These are phyloP conservation scores for Aspergillus hiratsukae DNA, from an alignment of 2,329 filamentous ascomycete genomes.

Conservation along the genomic window DNA sequence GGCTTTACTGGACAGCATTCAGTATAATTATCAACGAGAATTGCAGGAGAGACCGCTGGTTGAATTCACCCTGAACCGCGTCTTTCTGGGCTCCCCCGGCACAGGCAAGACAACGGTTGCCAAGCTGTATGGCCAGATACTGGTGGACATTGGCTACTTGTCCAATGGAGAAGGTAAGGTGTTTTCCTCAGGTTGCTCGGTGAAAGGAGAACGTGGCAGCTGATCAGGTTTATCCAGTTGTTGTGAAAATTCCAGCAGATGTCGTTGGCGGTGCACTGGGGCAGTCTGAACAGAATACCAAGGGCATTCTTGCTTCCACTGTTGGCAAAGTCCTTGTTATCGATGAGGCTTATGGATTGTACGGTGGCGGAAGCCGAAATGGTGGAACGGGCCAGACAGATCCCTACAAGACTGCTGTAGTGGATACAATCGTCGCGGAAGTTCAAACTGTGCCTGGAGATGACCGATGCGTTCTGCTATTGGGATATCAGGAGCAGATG, in stretches of 20 bases:
- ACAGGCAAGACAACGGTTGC: conserved; percentile 75
- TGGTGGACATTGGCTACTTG: conserved; percentile 63
- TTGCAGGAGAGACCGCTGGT: conserved; percentile 57
- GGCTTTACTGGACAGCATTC: conserved; percentile 56
- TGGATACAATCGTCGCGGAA: conserved; percentile 71
- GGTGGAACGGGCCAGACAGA: conserved; percentile 35
- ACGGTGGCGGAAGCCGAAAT: conserved; percentile 28
- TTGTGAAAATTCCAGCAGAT: conserved; percentile 69
- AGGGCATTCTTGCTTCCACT: conserved; percentile 62
- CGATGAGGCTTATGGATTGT: conserved; percentile 72
- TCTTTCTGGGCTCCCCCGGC: conserved; percentile 68
- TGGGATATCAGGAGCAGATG: conserved; percentile 69
- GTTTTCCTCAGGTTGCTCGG: not conserved
- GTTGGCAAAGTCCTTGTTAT: conserved; percentile 73
- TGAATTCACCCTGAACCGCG: conserved; percentile 60
- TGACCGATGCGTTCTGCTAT: conserved; percentile 66
- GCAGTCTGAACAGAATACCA: conserved; percentile 66
- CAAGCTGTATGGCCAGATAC: conserved; percentile 65
- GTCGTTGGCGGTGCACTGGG: conserved; percentile 64
- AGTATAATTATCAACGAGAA: conserved; percentile 63
- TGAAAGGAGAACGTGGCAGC: not conserved
- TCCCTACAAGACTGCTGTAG: conserved; percentile 58
- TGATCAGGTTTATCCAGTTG: conserved; percentile 44
- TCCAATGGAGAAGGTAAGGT: conserved; percentile 61
- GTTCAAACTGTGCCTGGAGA: conserved; percentile 66